Evolutionary conservation across 2,329 filamentous ascomycete species (phyloP).

Genomic region (Aspergillus pseudoviridinutans): DNA sequence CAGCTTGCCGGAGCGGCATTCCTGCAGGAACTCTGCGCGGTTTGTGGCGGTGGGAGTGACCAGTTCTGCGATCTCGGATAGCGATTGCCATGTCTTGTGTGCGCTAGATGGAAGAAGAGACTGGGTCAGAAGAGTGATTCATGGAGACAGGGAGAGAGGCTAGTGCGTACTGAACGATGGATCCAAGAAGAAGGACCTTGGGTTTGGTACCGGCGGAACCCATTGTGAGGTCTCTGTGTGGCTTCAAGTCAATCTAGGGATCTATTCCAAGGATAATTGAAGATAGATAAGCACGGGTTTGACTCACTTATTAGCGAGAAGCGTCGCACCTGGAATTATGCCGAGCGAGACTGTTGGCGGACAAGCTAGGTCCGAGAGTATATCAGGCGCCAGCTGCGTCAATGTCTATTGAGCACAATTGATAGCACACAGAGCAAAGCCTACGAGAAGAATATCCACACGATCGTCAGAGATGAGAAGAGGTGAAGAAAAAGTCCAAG

Average conservation of each 20-base stretch:
- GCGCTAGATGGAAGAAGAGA: conserved; percentile 41
- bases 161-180: conserved; percentile 58
- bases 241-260: not conserved
- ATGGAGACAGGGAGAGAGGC: not conserved
- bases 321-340: not conserved
- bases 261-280: not conserved
- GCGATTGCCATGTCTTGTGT: conserved; percentile 58
- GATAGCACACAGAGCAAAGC: not conserved
- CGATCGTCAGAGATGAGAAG: not conserved
- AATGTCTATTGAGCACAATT: not conserved
- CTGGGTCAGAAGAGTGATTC: conserved; percentile 2
- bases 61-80: conserved; percentile 62
- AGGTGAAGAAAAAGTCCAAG: not conserved
- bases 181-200: conserved; percentile 61
- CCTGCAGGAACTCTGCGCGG: conserved; percentile 64
- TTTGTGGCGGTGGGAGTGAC: conserved; percentile 58
- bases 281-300: not conserved
- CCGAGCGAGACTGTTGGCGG: not conserved
- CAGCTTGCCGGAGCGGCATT: conserved; percentile 62
- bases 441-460: not conserved
- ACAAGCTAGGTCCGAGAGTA: not conserved
- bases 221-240: conserved; percentile 14
- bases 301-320: not conserved
- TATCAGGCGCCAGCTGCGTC: not conserved
- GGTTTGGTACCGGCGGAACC: conserved; percentile 38